Percentiles rank a stretch among this genome's conserved stretches.
Evolutionary conservation across 2,329 filamentous ascomycete genomes (phyloP).

Genomic region (Hypocrella siamensis): DNA sequence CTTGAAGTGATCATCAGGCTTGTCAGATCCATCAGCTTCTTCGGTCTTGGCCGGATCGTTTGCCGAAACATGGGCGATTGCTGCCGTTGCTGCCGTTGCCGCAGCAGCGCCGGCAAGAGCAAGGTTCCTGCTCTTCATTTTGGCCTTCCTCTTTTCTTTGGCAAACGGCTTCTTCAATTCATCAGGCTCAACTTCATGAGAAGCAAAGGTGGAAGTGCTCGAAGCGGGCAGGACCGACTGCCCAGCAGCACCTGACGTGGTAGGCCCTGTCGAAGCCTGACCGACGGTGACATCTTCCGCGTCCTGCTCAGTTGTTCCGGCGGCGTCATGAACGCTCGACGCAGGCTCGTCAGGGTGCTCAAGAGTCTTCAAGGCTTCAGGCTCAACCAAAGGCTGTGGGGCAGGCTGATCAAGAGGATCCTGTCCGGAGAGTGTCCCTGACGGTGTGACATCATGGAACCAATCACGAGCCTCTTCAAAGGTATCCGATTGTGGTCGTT

Average conservation of each 20-base stretch:
- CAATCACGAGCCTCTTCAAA: slow-evolving; percentile 7
- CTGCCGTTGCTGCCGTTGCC: slow-evolving; percentile 3
- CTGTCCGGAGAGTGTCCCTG: slow-evolving; percentile 1
- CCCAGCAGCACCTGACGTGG: too few relatives aligned
- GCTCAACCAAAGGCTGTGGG: slow-evolving; percentile 3
- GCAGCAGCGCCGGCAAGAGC: slow-evolving; percentile 2
- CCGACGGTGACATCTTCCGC: too few relatives aligned
- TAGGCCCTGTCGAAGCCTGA: too few relatives aligned
- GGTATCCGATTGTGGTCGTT: slow-evolving; percentile 9
- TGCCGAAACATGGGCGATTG: not conserved
- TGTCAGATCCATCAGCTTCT: slow-evolving; percentile 1
- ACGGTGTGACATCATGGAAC: slow-evolving; percentile 3
- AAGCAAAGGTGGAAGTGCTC: not conserved
- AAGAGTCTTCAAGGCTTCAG: too few relatives aligned
- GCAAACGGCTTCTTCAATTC: slow-evolving; percentile 5
- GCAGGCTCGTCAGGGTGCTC: too few relatives aligned
- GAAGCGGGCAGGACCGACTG: too few relatives aligned
- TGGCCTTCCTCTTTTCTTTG: slow-evolving; percentile 8
- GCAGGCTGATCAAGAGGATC: slow-evolving; percentile 3
- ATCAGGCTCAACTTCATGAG: slow-evolving; percentile 6
- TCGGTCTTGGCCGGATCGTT: slow-evolving; percentile 3
- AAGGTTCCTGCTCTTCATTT: slow-evolving; percentile 7
- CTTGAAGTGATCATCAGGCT: slow-evolving; percentile 4
- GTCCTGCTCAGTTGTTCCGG: too few relatives aligned
- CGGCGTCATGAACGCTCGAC: too few relatives aligned